Evolutionary conservation across 495 filamentous ascomycete genomes (phyloP).

Genomic region (Daldinia vernicosa): DNA sequence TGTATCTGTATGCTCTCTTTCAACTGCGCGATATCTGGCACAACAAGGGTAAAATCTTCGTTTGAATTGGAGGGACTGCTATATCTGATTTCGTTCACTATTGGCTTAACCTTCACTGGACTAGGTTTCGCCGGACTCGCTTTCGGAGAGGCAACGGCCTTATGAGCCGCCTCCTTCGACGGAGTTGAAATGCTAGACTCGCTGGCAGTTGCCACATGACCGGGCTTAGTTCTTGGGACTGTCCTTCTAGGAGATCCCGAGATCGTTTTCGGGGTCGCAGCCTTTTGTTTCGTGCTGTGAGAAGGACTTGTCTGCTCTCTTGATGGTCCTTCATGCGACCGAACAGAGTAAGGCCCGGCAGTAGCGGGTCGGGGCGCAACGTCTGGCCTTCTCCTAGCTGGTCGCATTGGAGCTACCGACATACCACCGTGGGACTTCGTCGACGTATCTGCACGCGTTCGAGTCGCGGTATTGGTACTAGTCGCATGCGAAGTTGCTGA

Average conservation of each 20-base stretch:
- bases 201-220: slow-evolving; percentile 55
- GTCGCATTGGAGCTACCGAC: slow-evolving; percentile 65
- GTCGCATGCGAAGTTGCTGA: slow-evolving; percentile 53
- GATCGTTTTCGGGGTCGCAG: slow-evolving; percentile 53
- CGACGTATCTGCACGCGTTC: slow-evolving; percentile 55
- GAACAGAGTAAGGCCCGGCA: slow-evolving; percentile 66
- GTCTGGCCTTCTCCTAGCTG: slow-evolving; percentile 59
- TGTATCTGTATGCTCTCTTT: slow-evolving; percentile 29
- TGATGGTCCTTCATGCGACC: slow-evolving; percentile 55
- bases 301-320: slow-evolving; percentile 54
- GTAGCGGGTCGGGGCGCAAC: slow-evolving; percentile 62
- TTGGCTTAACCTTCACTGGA: slow-evolving; percentile 37
- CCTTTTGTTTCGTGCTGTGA: slow-evolving; percentile 46
- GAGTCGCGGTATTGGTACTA: slow-evolving; percentile 48
- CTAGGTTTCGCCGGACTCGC: slow-evolving; percentile 39
- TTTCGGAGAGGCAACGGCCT: slow-evolving; percentile 46
- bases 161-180: slow-evolving; percentile 40
- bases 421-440: slow-evolving; percentile 58
- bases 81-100: slow-evolving; percentile 30
- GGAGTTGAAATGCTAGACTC: slow-evolving; percentile 54
- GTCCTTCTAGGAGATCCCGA: slow-evolving; percentile 56
- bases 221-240: slow-evolving; percentile 52
- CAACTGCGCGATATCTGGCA: slow-evolving; percentile 45
- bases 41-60: slow-evolving; percentile 62
- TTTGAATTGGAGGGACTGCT: slow-evolving; percentile 54